A percentile compares a stretch with the other conserved stretches of the same genome.
Evolutionary conservation across 305 asterid species (phyloP).

Genomic region (Fraxinus baroniana): DNA sequence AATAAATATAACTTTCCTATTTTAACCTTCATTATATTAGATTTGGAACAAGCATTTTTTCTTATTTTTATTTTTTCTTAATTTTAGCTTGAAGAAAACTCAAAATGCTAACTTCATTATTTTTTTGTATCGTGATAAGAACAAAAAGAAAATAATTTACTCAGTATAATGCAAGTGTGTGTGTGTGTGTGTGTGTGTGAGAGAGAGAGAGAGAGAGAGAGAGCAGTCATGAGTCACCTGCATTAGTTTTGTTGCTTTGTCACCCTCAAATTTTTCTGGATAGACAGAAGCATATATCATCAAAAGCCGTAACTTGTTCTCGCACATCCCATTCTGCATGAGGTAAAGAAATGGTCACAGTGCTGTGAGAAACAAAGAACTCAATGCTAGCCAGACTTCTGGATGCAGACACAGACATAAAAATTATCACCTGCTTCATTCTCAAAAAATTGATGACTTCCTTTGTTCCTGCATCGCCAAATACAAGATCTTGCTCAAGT

Average conservation of each 20-base stretch:
- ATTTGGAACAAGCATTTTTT: background rate
- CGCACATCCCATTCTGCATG: constrained; percentile 55
- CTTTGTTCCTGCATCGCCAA: constrained; percentile 98
- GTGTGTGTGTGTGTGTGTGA: background rate
- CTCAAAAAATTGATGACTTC: constrained; percentile 79
- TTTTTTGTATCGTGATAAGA: background rate
- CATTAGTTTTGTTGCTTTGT: constrained; percentile 86
- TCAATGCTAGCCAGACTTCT: constrained; percentile 6
- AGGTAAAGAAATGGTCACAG: constrained; percentile 19
- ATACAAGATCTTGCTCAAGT: constrained; percentile 96
- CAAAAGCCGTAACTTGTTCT: constrained; percentile 83
- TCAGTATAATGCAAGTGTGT: background rate
- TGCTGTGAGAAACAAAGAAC: constrained; percentile 11
- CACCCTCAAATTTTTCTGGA: constrained; percentile 97
- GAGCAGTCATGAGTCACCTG: constrained; percentile 53
- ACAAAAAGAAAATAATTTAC: background rate
- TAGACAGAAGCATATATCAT: constrained; percentile 78
- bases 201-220: constrained; percentile 21
- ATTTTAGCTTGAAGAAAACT: background rate
- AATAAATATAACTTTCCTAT: background rate
- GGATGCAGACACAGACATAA: constrained; percentile 10
- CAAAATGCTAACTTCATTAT: background rate
- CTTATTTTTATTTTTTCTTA: too few species aligned
- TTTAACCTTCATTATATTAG: background rate
- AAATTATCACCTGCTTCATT: constrained; percentile 55